phyloP scores from a whole-genome alignment of 2,329 filamentous ascomycete species.

The Arthrobotrys musiformis region DNA sequence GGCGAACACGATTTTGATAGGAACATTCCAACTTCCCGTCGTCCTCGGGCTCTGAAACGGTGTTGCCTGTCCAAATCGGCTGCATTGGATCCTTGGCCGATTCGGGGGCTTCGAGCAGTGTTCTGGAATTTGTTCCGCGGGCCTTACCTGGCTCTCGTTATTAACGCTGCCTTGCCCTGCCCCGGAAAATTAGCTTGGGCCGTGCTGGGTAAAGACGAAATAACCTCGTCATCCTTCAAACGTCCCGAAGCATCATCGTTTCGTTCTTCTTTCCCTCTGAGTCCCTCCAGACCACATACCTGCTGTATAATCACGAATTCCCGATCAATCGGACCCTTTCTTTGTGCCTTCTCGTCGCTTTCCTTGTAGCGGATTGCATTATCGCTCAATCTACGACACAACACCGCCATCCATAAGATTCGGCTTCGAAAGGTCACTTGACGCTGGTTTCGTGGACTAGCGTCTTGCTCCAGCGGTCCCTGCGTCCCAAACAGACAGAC shows the following conservation, averaged over 20 bases:
- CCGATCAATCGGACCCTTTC: background rate
- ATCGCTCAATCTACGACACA: conserved; percentile 27
- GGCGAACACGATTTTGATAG: background rate
- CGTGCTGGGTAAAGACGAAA: conserved; percentile 37
- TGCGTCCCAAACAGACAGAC: background rate
- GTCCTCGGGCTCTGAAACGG: conserved; percentile 1
- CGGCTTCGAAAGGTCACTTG: conserved; percentile 43
- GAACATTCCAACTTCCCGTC: background rate
- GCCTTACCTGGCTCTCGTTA: conserved; percentile 10
- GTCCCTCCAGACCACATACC: background rate
- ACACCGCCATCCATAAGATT: conserved; percentile 7
- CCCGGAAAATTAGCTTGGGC: conserved; percentile 45
- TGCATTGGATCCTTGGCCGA: conserved; percentile 50
- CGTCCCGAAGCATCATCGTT: background rate
- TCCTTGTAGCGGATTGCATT: conserved; percentile 2
- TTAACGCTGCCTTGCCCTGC: conserved; percentile 30
- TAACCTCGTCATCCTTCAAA: conserved; percentile 54
- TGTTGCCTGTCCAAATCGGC: conserved; percentile 12
- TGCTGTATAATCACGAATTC: too few relatives aligned
- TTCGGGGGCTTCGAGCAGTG: conserved; percentile 29
- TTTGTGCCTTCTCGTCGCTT: background rate
- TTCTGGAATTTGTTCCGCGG: conserved; percentile 50
- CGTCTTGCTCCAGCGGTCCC: conserved; percentile 22
- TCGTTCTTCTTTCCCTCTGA: background rate
- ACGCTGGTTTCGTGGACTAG: conserved; percentile 27